Evolutionary conservation across 306 rosid genomes (phyloP), one percentile per base, ranked within the genome.

Genomic region (Quercus dentata): DNA sequence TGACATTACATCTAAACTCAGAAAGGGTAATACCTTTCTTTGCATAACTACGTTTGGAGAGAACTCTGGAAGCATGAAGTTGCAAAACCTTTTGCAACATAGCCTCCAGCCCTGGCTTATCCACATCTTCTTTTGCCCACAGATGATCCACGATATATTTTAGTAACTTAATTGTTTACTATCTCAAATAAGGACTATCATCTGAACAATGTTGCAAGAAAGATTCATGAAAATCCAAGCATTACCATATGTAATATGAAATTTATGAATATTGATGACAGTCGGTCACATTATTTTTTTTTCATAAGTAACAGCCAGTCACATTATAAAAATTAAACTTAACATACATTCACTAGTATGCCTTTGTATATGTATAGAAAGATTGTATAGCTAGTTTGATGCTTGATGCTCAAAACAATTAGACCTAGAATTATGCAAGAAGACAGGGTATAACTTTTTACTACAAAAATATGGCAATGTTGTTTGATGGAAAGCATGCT

Each of bases 31-130:
- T 63, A 91, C 97, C 97, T 91, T 87, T 92, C 85, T 81, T 81
- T 76, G 92, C 92, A 78, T 94, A 90, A 73, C 87, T 92, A 57
- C 99, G 92, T 76, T 86, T 94, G 15, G 95, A 91, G 79, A 94
- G 99, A 90, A 88, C 89, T 52, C 33, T 89, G 69, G 97, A 90
- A 81, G 99, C 99, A 80, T 92, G 92, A 27, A 91, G 92, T 83
- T 92, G 99, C 87, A 94, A 86, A 76, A 94, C 97, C 88, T 94
- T 94, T 83, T 87, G 97, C 82, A 94, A 56, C 97, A 94, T 94
- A 75, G 99, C 97, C 94, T 88, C 97, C 52, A 94, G 83, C 73
- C 99, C 99, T 11, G 99, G 99, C 89, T 91, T 94, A 85, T 94
- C 99, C 44, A 89, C 97, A 80, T 94, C 97, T 91, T 85, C 97